Conservation (phyloP, 495 filamentous ascomycete species). For the Saxophila tyrrhenica region DNA sequence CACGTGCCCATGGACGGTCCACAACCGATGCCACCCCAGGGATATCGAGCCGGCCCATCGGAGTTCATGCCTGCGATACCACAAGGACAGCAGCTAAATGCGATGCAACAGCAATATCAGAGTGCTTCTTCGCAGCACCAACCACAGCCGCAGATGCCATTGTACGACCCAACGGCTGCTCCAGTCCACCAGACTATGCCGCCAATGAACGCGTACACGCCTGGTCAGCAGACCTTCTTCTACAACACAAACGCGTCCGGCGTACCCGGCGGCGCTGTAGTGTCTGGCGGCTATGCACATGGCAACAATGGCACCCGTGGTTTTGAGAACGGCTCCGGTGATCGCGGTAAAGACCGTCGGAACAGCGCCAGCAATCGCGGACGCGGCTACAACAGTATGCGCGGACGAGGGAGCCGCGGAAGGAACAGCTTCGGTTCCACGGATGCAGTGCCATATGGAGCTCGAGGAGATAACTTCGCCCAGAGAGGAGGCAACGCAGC, state of each 20-base stretch:
- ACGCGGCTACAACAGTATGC: constrained; percentile 1
- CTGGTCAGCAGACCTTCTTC: neutral
- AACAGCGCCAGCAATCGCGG: constrained; percentile 1
- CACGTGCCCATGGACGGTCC: neutral
- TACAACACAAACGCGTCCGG: neutral
- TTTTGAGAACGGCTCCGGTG: neutral
- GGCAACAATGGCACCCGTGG: neutral
- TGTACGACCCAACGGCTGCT: neutral
- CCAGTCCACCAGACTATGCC: neutral
- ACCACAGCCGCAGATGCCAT: neutral
- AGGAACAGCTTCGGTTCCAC: constrained; percentile 5
- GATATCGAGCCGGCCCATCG: neutral
- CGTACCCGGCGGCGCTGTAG: neutral
- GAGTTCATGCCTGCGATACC: neutral
- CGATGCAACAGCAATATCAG: neutral
- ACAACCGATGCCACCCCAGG: neutral
- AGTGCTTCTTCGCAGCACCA: neutral
- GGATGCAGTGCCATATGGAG: neutral
- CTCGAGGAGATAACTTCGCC: neutral
- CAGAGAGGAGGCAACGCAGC: neutral
- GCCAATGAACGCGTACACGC: neutral
- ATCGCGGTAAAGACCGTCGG: neutral
- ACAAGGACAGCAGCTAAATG: neutral
- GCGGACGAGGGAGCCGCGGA: constrained; percentile 4
- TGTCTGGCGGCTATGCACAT: too few species aligned